A percentile compares a stretch with the other conserved stretches of the same genome.
phyloP scores from a whole-genome alignment of 306 rosid species.

The Hylodesmum podocarpum region DNA sequence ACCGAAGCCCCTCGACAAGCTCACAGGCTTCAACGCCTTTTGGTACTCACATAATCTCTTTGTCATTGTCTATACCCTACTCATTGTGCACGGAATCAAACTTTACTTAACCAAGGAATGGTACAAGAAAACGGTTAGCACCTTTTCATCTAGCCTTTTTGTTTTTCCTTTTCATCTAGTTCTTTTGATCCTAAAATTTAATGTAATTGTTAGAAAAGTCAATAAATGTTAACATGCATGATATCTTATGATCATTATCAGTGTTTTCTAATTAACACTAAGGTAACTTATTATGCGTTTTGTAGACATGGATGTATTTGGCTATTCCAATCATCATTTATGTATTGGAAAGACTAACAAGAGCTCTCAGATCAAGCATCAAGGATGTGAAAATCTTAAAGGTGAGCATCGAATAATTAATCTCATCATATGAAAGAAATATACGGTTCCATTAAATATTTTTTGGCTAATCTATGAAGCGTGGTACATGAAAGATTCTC shows the following conservation, averaged over 20 bases:
- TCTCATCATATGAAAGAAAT: neutral
- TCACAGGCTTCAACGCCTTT: constrained; percentile 72
- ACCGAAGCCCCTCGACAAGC: constrained; percentile 49
- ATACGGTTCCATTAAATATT: neutral
- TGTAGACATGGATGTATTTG: constrained; percentile 61
- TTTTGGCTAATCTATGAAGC: neutral
- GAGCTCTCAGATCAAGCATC: constrained; percentile 55
- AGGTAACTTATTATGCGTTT: constrained; percentile 17
- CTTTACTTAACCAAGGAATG: constrained; percentile 57
- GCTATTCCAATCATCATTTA: constrained; percentile 48
- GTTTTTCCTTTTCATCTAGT: neutral
- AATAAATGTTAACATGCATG: neutral
- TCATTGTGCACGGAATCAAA: constrained; percentile 58
- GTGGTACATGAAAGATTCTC: neutral
- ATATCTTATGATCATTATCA: neutral
- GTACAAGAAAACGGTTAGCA: constrained; percentile 68
- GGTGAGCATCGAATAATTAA: constrained; percentile 27
- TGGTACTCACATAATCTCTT: constrained; percentile 80
- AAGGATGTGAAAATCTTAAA: constrained; percentile 51
- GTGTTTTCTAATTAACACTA: neutral
- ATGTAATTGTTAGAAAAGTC: neutral
- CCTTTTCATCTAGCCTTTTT: too few species aligned
- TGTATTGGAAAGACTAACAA: constrained; percentile 40
- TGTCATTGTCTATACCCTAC: constrained; percentile 52
- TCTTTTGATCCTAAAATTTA: neutral